Conservation (phyloP, 164 flowering plant genomes). For the Tetracentron sinense region DNA sequence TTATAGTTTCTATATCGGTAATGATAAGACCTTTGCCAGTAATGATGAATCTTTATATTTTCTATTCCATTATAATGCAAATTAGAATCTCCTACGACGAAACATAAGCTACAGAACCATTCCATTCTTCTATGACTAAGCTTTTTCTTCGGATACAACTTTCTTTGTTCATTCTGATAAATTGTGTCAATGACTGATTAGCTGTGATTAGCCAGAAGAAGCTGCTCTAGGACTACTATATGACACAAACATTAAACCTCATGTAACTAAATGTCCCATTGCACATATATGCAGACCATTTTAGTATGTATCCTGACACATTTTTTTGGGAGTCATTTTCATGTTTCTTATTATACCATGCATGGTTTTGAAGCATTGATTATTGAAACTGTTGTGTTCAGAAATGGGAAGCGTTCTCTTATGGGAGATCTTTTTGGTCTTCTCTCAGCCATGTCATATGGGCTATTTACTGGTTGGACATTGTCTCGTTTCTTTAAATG, state of each 20-base stretch:
- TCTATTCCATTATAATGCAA: too few relatives aligned
- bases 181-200: background rate
- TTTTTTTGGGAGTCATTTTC: background rate
- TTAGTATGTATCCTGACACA: background rate
- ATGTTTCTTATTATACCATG: slow-evolving; percentile 8
- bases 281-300: slow-evolving; percentile 1
- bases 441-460: slow-evolving; percentile 89
- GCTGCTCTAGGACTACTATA: background rate
- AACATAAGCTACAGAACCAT: background rate
- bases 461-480: slow-evolving; percentile 80
- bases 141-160: background rate
- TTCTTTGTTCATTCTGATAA: background rate
- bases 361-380: slow-evolving; percentile 25
- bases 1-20: too few relatives aligned
- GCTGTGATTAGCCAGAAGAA: background rate
- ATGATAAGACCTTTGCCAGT: too few relatives aligned
- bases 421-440: slow-evolving; percentile 96
- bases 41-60: too few relatives aligned
- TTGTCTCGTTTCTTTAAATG: slow-evolving; percentile 1
- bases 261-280: background rate
- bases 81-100: background rate
- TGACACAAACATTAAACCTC: background rate
- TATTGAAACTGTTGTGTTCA: slow-evolving; percentile 32
- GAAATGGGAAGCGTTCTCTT: slow-evolving; percentile 78
- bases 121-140: background rate